Conservation (phyloP, 2,329 filamentous ascomycete species). For the Colletotrichum costaricense region DNA sequence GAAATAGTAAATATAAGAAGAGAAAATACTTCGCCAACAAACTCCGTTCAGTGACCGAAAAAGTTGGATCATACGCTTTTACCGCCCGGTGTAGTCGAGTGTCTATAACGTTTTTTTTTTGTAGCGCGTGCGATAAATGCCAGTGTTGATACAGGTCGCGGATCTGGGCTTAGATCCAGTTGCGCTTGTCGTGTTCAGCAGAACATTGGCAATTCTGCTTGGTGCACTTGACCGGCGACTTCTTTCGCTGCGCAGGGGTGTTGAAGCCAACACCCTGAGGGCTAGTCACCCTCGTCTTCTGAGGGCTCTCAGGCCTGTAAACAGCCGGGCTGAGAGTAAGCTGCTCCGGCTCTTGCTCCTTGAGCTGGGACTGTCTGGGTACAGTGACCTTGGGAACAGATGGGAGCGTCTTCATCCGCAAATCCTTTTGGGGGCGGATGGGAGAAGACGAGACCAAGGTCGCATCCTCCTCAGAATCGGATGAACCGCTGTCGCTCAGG, state of each 20-base stretch:
- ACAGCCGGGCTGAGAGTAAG: conserved; percentile 63
- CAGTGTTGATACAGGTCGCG: conserved; percentile 19
- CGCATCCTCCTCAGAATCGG: conserved; percentile 38
- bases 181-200: conserved; percentile 38
- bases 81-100: conserved; percentile 17
- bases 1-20: conserved; percentile 35
- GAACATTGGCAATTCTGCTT: conserved; percentile 37
- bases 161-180: conserved; percentile 44
- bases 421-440: conserved; percentile 43
- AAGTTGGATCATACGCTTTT: conserved; percentile 28
- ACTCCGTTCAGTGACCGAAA: conserved; percentile 29
- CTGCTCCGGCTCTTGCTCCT: conserved; percentile 42
- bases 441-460: conserved; percentile 30
- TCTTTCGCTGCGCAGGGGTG: conserved; percentile 29
- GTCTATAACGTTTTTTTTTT: conserved; percentile 25
- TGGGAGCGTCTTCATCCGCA: conserved; percentile 51
- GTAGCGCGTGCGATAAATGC: conserved; percentile 35
- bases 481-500: conserved; percentile 13
- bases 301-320: conserved; percentile 58
- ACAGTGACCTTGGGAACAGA: conserved; percentile 45
- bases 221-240: conserved; percentile 29
- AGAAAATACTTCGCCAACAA: conserved; percentile 31
- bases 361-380: conserved; percentile 18
- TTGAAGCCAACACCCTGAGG: conserved; percentile 57
- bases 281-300: conserved; percentile 51